Percentiles rank a stretch among this genome's conserved stretches.
Evolutionary conservation across 352 stramenopile species (phyloP).

Genomic region (Pythium vanterpoolii): DNA sequence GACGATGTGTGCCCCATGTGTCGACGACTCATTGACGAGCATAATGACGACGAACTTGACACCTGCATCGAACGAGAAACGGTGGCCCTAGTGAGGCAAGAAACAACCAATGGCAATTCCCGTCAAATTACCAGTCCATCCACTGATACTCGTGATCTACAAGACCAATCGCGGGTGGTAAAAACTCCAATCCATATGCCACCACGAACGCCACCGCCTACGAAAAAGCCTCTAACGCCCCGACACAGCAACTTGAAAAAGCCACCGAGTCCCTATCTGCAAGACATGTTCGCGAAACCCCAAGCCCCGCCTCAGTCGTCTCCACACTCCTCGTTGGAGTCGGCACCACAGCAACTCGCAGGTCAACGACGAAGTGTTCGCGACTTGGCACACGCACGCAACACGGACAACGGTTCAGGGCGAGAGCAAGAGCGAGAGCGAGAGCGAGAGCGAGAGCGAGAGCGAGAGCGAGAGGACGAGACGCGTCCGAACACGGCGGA

Average conservation of each 20-base stretch:
- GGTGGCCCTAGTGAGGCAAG: background rate
- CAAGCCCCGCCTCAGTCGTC: background rate
- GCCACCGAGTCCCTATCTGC: constrained; percentile 17
- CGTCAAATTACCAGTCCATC: no score
- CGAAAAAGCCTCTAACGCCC: constrained; percentile 1
- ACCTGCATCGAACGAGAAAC: constrained; percentile 56
- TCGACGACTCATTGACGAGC: constrained; percentile 45
- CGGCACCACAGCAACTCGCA: background rate
- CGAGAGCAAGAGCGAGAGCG: no score
- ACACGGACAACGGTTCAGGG: background rate
- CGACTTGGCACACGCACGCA: constrained; percentile 9
- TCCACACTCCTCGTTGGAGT: background rate
- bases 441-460: no score
- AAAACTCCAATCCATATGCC: background rate
- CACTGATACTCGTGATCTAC: no score
- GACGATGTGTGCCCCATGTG: constrained; percentile 57
- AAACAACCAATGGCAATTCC: background rate
- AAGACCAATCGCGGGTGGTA: background rate
- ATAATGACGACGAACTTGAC: constrained; percentile 56
- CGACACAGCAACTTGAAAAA: constrained; percentile 1
- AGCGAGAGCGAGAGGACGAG: background rate
- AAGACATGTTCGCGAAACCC: constrained; percentile 4
- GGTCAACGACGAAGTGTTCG: constrained; percentile 19
- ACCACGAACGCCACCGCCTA: constrained; percentile 4
- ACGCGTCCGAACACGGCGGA: constrained; percentile 6